Conservation (phyloP, 176 grass and related monocot genomes). For the Rhynchospora breviuscula region DNA sequence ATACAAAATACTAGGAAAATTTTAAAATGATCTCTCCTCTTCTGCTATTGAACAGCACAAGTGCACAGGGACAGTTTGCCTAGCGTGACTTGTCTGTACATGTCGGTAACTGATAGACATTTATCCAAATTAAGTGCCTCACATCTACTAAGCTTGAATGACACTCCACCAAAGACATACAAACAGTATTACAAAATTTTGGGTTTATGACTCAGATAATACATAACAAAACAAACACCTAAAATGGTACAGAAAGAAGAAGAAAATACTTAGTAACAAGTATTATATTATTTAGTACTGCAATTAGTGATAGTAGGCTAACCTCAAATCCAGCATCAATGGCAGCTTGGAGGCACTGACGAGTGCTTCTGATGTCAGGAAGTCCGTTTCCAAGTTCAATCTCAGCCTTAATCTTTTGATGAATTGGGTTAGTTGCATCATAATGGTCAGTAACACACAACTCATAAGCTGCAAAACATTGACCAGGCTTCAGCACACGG, state of each 20-base stretch:
- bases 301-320: not conserved
- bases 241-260: not conserved
- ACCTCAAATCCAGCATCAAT: slow-evolving; percentile 95
- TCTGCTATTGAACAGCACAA: not conserved
- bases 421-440: slow-evolving; percentile 64
- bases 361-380: slow-evolving; percentile 76
- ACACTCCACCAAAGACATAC: not conserved
- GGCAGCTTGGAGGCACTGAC: slow-evolving; percentile 82
- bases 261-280: not conserved
- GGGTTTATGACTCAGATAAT: not conserved
- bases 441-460: slow-evolving; percentile 94
- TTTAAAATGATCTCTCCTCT: not conserved
- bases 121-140: too few species aligned
- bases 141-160: not conserved
- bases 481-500: slow-evolving; percentile 88
- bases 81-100: not conserved
- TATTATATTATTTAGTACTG: not conserved
- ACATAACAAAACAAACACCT: not conserved
- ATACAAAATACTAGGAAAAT: not conserved
- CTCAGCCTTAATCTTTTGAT: slow-evolving; percentile 80
- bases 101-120: not conserved
- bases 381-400: slow-evolving; percentile 89
- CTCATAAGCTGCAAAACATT: slow-evolving; percentile 87
- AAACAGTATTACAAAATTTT: not conserved
- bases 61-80: not conserved